Percentiles rank a stretch among this genome's conserved stretches.
Conservation (phyloP, 169 alveolate genomes). For the Condylostoma magnum region DNA sequence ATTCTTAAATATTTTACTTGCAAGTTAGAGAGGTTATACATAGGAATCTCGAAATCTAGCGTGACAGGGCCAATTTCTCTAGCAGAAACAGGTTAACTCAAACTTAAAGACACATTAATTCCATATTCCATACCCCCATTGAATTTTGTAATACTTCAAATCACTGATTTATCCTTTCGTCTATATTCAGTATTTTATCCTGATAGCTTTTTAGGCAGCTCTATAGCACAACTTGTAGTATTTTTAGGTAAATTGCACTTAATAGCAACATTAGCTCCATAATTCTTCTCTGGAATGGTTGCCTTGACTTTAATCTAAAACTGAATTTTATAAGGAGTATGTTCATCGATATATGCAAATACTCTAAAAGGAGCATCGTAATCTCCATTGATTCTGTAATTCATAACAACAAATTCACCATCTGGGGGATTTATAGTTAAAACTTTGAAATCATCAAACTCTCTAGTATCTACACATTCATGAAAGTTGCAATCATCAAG, state of each 20-base stretch:
- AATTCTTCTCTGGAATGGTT: conserved; percentile 82
- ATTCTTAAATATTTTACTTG: conserved; percentile 90
- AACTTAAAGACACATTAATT: conserved; percentile 53
- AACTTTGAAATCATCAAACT: conserved; percentile 79
- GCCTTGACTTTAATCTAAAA: conserved; percentile 80
- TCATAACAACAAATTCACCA: conserved; percentile 96
- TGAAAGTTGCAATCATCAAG: conserved; percentile 94
- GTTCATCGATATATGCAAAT: conserved; percentile 73
- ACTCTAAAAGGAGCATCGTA: conserved; percentile 79
- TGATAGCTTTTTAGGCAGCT: conserved; percentile 43
- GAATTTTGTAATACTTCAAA: conserved; percentile 92
- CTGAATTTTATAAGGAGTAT: conserved; percentile 77
- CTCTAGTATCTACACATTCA: conserved; percentile 91
- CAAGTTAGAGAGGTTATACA: conserved; percentile 91
- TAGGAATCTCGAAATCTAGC: conserved; percentile 94
- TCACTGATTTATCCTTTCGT: conserved; percentile 72
- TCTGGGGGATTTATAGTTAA: conserved; percentile 93
- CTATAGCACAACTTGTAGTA: conserved; percentile 58
- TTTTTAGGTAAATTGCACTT: conserved; percentile 81
- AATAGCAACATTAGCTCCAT: conserved; percentile 81
- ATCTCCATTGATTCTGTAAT: conserved; percentile 88
- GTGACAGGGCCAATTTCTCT: conserved; percentile 91
- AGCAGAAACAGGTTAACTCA: conserved; percentile 57
- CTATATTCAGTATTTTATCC: conserved; percentile 72
- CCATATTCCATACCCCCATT: conserved; percentile 75